These are phyloP conservation scores for Blastobotrys aristatus DNA, from an alignment of 1,139 yeast species.

Conservation along the genomic window DNA sequence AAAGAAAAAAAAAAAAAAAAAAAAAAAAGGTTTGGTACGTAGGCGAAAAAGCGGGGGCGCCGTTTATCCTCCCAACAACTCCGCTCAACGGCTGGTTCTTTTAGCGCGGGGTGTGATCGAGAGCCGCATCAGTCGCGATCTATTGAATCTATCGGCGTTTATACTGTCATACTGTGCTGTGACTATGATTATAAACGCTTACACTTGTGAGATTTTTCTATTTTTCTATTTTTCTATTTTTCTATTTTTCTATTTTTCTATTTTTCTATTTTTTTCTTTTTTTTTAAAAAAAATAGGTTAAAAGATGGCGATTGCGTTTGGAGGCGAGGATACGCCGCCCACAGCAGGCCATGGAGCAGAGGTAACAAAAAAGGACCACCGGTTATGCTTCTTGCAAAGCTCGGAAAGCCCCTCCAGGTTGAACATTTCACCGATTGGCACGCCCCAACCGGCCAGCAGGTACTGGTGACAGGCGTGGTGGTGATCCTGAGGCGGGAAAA, in stretches of 20 bases:
- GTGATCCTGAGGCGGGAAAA: constrained; percentile 49
- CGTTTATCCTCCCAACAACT: too few species aligned
- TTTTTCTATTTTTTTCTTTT: too few species aligned
- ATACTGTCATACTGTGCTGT: too few species aligned
- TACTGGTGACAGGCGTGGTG: constrained; percentile 32
- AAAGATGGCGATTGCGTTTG: constrained; percentile 17
- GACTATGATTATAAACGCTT: too few species aligned
- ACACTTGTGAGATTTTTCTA: too few species aligned
- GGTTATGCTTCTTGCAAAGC: constrained; percentile 19
- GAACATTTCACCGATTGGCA: constrained; percentile 19
- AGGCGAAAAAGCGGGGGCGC: not conserved
- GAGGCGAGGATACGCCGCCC: constrained; percentile 16
- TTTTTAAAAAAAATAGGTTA: constrained; percentile 1
- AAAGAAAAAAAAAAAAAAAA: too few species aligned
- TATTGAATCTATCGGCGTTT: too few species aligned
- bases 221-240: too few species aligned
- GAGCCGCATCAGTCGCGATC: too few species aligned
- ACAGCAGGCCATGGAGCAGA: constrained; percentile 17
- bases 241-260: too few species aligned
- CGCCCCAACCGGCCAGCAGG: constrained; percentile 23
- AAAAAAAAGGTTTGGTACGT: not conserved
- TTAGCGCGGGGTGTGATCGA: too few species aligned
- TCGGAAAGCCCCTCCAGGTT: constrained; percentile 22
- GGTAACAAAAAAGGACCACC: constrained; percentile 19
- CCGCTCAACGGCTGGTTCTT: too few species aligned